Conservation (phyloP, 2,329 filamentous ascomycete species). For the Cladophialophora carrionii region DNA sequence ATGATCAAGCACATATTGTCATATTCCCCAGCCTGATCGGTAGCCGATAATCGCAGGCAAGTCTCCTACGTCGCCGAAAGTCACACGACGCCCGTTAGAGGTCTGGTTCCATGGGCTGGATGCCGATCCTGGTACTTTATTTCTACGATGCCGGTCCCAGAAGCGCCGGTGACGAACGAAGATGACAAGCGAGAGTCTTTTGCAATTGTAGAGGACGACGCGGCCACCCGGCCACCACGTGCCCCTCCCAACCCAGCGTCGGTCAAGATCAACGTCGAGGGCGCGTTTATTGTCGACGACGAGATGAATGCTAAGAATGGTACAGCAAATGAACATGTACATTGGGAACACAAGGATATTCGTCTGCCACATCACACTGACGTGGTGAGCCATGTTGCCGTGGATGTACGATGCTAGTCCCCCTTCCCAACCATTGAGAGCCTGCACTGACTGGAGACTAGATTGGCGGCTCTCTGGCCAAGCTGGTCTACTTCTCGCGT, state of each 20-base stretch:
- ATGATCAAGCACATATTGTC: conserved; percentile 1
- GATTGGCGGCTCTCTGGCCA: conserved; percentile 94
- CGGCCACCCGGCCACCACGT: conserved; percentile 38
- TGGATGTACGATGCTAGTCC: conserved; percentile 70
- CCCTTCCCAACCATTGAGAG: background rate
- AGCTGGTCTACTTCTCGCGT: conserved; percentile 95
- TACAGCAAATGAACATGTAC: conserved; percentile 53
- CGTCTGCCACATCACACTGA: conserved; percentile 93
- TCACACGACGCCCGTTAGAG: conserved; percentile 12
- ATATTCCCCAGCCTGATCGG: conserved; percentile 8
- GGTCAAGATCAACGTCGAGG: conserved; percentile 94
- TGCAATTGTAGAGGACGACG: conserved; percentile 28
- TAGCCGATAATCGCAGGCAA: conserved; percentile 9
- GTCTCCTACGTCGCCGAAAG: background rate
- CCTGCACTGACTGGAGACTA: conserved; percentile 46
- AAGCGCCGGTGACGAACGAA: conserved; percentile 10
- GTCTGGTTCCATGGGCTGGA: conserved; percentile 12
- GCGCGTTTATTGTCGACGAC: conserved; percentile 93
- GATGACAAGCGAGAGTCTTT: conserved; percentile 24
- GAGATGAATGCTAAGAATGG: conserved; percentile 58
- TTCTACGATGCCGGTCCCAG: conserved; percentile 22
- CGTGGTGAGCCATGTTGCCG: conserved; percentile 93
- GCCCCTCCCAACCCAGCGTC: conserved; percentile 65
- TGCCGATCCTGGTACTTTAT: background rate
- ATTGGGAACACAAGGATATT: conserved; percentile 86